phyloP scores from a whole-genome alignment of 2,329 filamentous ascomycete genomes.

The Colletotrichum graminicola region DNA sequence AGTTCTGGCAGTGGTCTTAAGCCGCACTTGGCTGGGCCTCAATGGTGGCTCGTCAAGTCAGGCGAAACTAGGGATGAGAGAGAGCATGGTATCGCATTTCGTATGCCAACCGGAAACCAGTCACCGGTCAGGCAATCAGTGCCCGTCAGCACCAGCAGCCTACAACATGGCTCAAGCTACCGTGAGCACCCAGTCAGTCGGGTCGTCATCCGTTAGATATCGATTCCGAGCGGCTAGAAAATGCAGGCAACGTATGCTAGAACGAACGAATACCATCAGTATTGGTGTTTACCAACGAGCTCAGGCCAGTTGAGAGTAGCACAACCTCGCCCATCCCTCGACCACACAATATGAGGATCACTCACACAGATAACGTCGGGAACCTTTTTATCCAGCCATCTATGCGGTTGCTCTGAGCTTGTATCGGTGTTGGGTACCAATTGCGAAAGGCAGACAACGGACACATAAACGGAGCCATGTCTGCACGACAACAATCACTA shows the following conservation, averaged over 20 bases:
- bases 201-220: constrained; percentile 40
- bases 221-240: constrained; percentile 5
- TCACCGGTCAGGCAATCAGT: not conserved
- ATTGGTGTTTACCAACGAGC: not conserved
- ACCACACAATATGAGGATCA: not conserved
- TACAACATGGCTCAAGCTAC: constrained; percentile 28
- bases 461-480: not conserved
- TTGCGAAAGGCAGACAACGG: not conserved
- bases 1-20: constrained; percentile 11
- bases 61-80: constrained; percentile 17
- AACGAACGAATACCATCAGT: not conserved
- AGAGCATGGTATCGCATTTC: constrained; percentile 10
- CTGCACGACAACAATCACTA: not conserved
- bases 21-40: constrained; percentile 14
- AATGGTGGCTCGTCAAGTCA: constrained; percentile 1
- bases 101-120: constrained; percentile 4
- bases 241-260: constrained; percentile 3
- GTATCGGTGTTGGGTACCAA: not conserved
- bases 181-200: constrained; percentile 31
- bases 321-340: not conserved
- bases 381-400: not conserved
- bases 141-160: constrained; percentile 24
- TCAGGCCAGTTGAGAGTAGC: not conserved
- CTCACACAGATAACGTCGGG: not conserved
- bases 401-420: not conserved